These are phyloP conservation scores for Aspergillus biplanus DNA, from an alignment of 495 filamentous ascomycete species.

Conservation along the genomic window DNA sequence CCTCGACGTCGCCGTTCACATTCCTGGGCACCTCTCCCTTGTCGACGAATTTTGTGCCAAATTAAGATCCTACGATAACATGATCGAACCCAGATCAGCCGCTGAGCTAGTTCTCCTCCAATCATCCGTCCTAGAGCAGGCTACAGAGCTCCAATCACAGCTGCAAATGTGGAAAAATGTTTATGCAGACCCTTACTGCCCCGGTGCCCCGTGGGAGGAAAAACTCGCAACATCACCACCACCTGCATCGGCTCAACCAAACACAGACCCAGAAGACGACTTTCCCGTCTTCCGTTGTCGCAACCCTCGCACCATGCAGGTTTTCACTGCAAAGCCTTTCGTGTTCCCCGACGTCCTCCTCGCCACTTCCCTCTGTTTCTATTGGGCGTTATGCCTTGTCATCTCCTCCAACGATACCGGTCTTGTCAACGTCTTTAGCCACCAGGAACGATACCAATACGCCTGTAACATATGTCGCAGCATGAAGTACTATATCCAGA, in stretches of 20 bases:
- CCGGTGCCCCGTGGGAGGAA: slow-evolving; percentile 22
- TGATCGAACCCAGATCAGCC: not conserved
- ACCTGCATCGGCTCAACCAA: not conserved
- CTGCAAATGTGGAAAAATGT: slow-evolving; percentile 28
- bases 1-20: slow-evolving; percentile 33
- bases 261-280: not conserved
- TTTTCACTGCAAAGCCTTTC: slow-evolving; percentile 18
- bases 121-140: slow-evolving; percentile 25
- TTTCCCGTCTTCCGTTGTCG: slow-evolving; percentile 29
- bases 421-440: slow-evolving; percentile 24
- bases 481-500: slow-evolving; percentile 33
- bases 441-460: slow-evolving; percentile 30
- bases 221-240: not conserved
- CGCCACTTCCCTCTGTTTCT: slow-evolving; percentile 28
- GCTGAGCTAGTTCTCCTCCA: slow-evolving; percentile 22
- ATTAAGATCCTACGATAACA: slow-evolving; percentile 6
- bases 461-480: slow-evolving; percentile 35
- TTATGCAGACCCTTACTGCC: slow-evolving; percentile 24
- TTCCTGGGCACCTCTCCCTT: slow-evolving; percentile 28
- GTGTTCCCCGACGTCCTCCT: slow-evolving; percentile 29
- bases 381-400: slow-evolving; percentile 31
- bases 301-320: slow-evolving; percentile 21
- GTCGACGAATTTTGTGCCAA: slow-evolving; percentile 24
- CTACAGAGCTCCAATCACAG: slow-evolving; percentile 24
- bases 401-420: slow-evolving; percentile 26